These are phyloP conservation scores for Phyllosticta capitalensis DNA, from an alignment of 2,329 filamentous ascomycete species.

Conservation along the genomic window DNA sequence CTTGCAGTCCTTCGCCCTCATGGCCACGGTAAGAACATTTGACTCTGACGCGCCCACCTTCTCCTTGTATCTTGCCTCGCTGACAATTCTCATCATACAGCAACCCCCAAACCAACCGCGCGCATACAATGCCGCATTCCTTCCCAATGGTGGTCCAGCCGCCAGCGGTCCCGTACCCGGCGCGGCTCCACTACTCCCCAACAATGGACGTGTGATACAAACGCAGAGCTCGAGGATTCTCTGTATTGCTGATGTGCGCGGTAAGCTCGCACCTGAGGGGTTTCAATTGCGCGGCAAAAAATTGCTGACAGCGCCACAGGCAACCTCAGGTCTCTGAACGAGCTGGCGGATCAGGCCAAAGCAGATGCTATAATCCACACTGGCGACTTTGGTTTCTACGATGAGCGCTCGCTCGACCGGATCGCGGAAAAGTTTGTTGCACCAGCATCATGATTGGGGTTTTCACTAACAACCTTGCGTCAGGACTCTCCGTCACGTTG, in stretches of 20 bases:
- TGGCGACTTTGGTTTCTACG: slow-evolving; percentile 98
- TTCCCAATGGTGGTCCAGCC: slow-evolving; percentile 37
- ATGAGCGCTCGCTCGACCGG: slow-evolving; percentile 86
- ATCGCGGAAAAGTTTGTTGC: slow-evolving; percentile 88
- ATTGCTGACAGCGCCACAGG: slow-evolving; percentile 43
- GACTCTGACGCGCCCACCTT: neutral
- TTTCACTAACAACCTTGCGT: slow-evolving; percentile 5
- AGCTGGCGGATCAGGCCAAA: slow-evolving; percentile 86
- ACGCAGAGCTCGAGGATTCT: slow-evolving; percentile 39
- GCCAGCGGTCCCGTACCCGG: slow-evolving; percentile 33
- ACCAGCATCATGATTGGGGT: slow-evolving; percentile 12
- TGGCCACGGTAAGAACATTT: slow-evolving; percentile 15
- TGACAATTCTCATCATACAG: slow-evolving; percentile 18
- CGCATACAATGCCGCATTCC: slow-evolving; percentile 38
- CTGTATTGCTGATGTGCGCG: slow-evolving; percentile 44
- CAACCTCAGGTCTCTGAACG: slow-evolving; percentile 90
- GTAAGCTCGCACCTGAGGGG: slow-evolving; percentile 21
- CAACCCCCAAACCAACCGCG: slow-evolving; percentile 43
- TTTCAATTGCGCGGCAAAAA: neutral
- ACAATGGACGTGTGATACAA: slow-evolving; percentile 44
- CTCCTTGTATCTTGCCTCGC: neutral
- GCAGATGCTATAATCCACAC: slow-evolving; percentile 98
- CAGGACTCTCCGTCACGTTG: slow-evolving; percentile 95
- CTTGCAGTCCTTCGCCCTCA: slow-evolving; percentile 10
- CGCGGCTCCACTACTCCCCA: slow-evolving; percentile 40